Percentiles rank a stretch among this genome's conserved stretches.
Conservation (phyloP, 2,329 filamentous ascomycete species). For the Fonsecaea pugnacius region DNA sequence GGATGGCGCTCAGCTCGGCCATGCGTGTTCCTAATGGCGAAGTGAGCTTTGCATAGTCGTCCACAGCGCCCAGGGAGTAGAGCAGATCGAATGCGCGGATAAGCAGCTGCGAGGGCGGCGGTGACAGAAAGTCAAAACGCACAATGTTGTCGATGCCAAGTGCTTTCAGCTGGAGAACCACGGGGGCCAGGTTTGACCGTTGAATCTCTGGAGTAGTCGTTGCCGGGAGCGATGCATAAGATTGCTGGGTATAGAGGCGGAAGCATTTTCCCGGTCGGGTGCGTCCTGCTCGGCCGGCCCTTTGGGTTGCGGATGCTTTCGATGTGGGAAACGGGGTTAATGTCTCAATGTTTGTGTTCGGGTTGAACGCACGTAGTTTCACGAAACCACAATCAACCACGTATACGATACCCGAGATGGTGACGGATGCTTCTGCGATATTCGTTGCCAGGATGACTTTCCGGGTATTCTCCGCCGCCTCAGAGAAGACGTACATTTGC, state of each 20-base stretch:
- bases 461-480: conserved; percentile 75
- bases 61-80: conserved; percentile 82
- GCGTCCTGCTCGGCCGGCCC: conserved; percentile 85
- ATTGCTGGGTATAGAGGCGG: conserved; percentile 81
- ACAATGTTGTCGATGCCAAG: conserved; percentile 93
- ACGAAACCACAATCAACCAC: conserved; percentile 91
- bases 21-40: conserved; percentile 84
- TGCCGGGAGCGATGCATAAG: conserved; percentile 68
- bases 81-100: conserved; percentile 85
- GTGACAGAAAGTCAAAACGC: conserved; percentile 84
- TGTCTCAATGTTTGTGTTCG: conserved; percentile 82
- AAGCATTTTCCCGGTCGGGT: conserved; percentile 93
- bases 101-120: conserved; percentile 83
- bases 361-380: conserved; percentile 85
- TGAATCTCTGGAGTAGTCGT: conserved; percentile 88
- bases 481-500: conserved; percentile 93
- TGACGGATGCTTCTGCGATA: conserved; percentile 94
- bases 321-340: conserved; percentile 81
- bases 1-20: conserved; percentile 82
- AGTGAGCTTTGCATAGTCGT: conserved; percentile 88
- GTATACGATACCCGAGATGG: conserved; percentile 87
- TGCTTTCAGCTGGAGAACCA: conserved; percentile 89
- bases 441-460: conserved; percentile 95
- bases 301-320: conserved; percentile 88
- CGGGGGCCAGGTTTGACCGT: conserved; percentile 83